Evolutionary conservation across 192 early-diverging fungal species (phyloP), one percentile per base, ranked within the genome.

Genomic region (Rhizoclosmatium globosum): DNA sequence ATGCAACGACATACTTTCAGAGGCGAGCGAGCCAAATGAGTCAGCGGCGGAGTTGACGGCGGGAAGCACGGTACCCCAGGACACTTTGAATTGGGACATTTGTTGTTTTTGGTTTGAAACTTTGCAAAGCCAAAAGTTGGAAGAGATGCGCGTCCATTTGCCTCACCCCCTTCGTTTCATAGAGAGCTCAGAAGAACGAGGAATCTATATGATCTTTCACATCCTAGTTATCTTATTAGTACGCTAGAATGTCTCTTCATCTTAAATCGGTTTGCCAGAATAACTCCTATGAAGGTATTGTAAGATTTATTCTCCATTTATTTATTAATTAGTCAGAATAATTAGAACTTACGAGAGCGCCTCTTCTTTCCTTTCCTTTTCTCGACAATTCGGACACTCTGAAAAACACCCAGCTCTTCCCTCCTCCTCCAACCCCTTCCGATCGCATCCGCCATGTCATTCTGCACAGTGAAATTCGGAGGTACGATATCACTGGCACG

Each of bases 391-490:
- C 31, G 31, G 31, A 31, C 31, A 31, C 31, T 31, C 31, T 31
- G 31, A 31, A 31, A 31, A 31, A 31, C 31, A 31, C 31, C 31
- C 31, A 31, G 0, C 31, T 31, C 31, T 31, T 31, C 31, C 31
- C 31, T 31, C 50, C 6, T 53, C 50, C 6, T 53, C 6, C 50
- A 53, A 7, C 9, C 50, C 6, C 50, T 53, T 53, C 50, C 17
- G 1, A 53, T 53, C 50, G 31, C 31, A 57, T 57, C 11, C 53
- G n/a, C 53, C 11, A 68, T 68, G 67, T 43, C 67, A 13, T 68
- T 68, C 45, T 68, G 67, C 67, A 68, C 44, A 46, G 43, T 68
- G 13, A 68, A 68, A 47, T 68, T 68, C 45, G 67, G 67, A 68
- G 67, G 67, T 68, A 45, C 44, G 19, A 21, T 19, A 17, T 43